phyloP scores from a whole-genome alignment of 345 rosid genomes.

The Eucalyptus regnans region DNA sequence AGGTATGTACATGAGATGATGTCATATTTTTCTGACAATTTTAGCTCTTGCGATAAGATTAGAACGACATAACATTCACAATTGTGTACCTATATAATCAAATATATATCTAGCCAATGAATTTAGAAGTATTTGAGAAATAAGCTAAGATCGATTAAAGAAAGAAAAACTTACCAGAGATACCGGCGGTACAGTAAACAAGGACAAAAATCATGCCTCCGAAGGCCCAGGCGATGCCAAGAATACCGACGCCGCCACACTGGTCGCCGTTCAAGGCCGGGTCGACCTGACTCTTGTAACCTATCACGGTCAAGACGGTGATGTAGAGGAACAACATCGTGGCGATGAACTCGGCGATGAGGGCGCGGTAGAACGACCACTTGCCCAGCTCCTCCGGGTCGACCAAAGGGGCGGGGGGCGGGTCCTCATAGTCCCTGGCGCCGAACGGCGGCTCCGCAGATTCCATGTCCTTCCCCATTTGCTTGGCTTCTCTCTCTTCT shows the following conservation, averaged over 20 bases:
- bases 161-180: constrained; percentile 41
- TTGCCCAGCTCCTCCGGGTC: constrained; percentile 42
- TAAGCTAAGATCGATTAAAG: not conserved
- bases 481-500: not conserved
- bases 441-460: constrained; percentile 17
- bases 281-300: constrained; percentile 54
- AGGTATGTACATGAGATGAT: not conserved
- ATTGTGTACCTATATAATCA: not conserved
- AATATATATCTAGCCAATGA: not conserved
- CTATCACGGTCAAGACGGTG: constrained; percentile 70
- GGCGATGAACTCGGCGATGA: constrained; percentile 79
- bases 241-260: constrained; percentile 78
- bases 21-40: not conserved
- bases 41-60: too few relatives aligned
- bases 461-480: constrained; percentile 47
- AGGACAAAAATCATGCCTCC: constrained; percentile 97
- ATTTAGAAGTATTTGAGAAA: not conserved
- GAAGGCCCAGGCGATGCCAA: constrained; percentile 94
- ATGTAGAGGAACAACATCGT: constrained; percentile 74
- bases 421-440: constrained; percentile 58
- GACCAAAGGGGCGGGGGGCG: constrained; percentile 62
- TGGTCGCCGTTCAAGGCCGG: constrained; percentile 1
- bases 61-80: not conserved
- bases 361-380: constrained; percentile 77
- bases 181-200: constrained; percentile 88